Evolutionary conservation across 257 asterid genomes (phyloP).

Genomic region (Schizonepeta tenuifolia): DNA sequence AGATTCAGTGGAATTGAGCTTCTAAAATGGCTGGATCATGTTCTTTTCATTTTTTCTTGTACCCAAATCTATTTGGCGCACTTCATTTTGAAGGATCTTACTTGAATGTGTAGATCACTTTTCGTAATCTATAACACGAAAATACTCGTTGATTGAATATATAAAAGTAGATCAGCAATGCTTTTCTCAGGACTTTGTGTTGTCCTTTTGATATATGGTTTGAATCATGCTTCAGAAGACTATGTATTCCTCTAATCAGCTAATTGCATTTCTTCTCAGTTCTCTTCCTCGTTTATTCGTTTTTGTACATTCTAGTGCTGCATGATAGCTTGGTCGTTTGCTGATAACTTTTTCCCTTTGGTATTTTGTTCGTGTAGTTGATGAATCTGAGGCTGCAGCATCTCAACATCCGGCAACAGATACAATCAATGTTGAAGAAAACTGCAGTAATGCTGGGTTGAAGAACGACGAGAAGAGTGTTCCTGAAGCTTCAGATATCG

Average conservation of each 20-base stretch:
- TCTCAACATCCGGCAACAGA: slow-evolving; percentile 31
- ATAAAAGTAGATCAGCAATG: neutral
- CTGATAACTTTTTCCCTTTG: slow-evolving; percentile 13
- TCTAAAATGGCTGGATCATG: neutral
- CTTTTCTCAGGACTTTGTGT: neutral
- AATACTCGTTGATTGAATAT: neutral
- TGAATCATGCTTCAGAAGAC: neutral
- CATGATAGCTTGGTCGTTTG: slow-evolving; percentile 3
- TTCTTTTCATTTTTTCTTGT: neutral
- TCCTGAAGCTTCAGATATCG: slow-evolving; percentile 27
- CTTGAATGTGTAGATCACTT: neutral
- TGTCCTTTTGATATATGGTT: neutral
- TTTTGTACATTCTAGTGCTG: neutral
- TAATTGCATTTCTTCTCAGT: neutral
- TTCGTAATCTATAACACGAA: neutral
- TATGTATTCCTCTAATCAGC: neutral
- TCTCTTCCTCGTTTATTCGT: neutral
- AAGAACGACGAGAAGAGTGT: slow-evolving; percentile 37
- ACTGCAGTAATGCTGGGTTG: slow-evolving; percentile 11
- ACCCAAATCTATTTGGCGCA: neutral
- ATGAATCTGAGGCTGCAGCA: slow-evolving; percentile 39
- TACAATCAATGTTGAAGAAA: slow-evolving; percentile 21
- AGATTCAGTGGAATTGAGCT: neutral
- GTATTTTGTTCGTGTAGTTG: slow-evolving; percentile 39
- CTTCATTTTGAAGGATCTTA: neutral